Base-by-base conservation (phyloP, 306 rosid genomes). In the Vicia faba region DNA sequence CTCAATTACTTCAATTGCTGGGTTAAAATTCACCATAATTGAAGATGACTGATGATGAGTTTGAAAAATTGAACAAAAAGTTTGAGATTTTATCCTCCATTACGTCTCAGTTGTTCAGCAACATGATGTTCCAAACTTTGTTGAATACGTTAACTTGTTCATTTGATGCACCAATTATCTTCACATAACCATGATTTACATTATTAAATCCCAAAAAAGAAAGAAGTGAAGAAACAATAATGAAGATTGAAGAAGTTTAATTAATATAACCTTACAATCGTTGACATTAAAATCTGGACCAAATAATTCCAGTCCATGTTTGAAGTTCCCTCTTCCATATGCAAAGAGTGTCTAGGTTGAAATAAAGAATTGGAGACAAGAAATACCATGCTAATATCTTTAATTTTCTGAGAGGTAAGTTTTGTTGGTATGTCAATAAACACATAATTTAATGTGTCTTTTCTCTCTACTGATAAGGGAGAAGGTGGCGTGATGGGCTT, bases 401-500 rank as follows among this genome's bases (percentile, higher is more conserved):
- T 20, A 12, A 41, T 55, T 29, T 74, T 78, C 19, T 62, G 49
- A 74, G 76, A 39, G 11, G 44, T 5, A 66, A 69, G 74, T 35
- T 74, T 11, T 48, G 19, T 71, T 66, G 70, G 59, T 73, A 38
- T 57, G 74, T 70, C 58, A 75, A 9, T 61, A 57, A 64, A 33
- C 54, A 40, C 33, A 59, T 68, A 35, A 59, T 40, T 73, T 76
- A 15, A 60, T 72, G 35, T 36, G 29, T 65, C 73, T 61, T 61
- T 59, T 66, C 49, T 69, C 54, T 25, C 77, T 57, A 43, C 40
- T 54, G 78, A 54, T 78, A 93, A 97, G 98, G 97, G 69, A 86
- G 98, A 85, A 81, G 97, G 81, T 93, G 98, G 98, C 89, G 98
- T 81, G 98, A 93, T 64, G 97, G 98, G 70, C 97, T 93, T 79